phyloP scores from a whole-genome alignment of 1,284 basidiomycete genomes.

The Athelia sp. region DNA sequence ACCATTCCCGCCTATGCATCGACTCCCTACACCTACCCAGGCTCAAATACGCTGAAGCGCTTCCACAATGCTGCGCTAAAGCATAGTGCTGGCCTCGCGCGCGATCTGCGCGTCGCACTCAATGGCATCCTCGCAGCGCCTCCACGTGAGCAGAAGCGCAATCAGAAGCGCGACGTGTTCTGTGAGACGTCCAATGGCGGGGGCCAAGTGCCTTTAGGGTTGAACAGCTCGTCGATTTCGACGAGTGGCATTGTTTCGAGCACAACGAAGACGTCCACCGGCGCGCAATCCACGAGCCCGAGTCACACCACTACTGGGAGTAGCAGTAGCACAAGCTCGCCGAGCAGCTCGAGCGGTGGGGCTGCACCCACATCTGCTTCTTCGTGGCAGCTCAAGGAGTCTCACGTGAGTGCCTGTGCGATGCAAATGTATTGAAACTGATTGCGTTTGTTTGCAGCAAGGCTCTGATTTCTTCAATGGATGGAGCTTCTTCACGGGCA shows the following conservation, averaged over 20 bases:
- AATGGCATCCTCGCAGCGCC: slow-evolving; percentile 37
- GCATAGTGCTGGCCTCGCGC: slow-evolving; percentile 55
- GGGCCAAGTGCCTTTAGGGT: slow-evolving; percentile 14
- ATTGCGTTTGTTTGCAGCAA: slow-evolving; percentile 30
- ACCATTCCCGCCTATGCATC: slow-evolving; percentile 29
- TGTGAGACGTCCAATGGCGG: slow-evolving; percentile 19
- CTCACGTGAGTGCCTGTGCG: slow-evolving; percentile 19
- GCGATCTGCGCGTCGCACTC: slow-evolving; percentile 63
- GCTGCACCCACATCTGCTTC: slow-evolving; percentile 19
- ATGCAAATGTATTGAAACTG: neutral
- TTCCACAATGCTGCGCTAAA: slow-evolving; percentile 39
- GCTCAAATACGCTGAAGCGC: slow-evolving; percentile 8
- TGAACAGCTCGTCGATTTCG: no score
- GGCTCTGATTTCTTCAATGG: slow-evolving; percentile 74
- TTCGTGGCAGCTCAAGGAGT: slow-evolving; percentile 29
- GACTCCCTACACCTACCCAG: slow-evolving; percentile 29
- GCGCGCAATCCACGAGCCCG: neutral
- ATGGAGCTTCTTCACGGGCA: slow-evolving; percentile 68
- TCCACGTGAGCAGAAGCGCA: slow-evolving; percentile 14
- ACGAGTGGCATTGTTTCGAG: no score
- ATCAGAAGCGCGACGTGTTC: slow-evolving; percentile 19
- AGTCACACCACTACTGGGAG: neutral
- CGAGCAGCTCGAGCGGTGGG: slow-evolving; percentile 4
- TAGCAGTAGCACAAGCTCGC: slow-evolving; percentile 3
- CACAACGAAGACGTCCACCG: no score